phyloP scores from a whole-genome alignment of 768 basidiomycete genomes.

The Mycena filopes region DNA sequence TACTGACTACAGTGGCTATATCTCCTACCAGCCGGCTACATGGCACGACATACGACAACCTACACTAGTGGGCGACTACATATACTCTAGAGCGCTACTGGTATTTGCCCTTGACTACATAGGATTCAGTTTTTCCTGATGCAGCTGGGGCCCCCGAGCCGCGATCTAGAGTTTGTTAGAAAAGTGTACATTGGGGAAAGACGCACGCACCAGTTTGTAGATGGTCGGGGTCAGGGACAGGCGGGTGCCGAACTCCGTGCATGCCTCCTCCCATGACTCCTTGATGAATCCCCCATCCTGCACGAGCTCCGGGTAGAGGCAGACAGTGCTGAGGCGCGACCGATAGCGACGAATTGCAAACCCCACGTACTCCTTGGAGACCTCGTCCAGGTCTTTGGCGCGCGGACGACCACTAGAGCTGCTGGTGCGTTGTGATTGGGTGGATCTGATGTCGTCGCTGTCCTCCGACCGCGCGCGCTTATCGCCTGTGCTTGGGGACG shows the following conservation, averaged over 20 bases:
- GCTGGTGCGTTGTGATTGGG: neutral
- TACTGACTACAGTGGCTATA: too few relatives aligned
- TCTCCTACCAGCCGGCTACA: too few relatives aligned
- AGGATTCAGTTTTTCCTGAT: too few relatives aligned
- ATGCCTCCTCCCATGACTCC: conserved; percentile 14
- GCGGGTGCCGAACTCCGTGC: neutral
- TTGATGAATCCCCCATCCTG: neutral
- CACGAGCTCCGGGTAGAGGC: conserved; percentile 19
- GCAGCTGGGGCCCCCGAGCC: conserved; percentile 31
- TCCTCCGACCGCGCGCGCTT: neutral
- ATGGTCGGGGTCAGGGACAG: conserved; percentile 7
- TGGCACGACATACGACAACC: too few relatives aligned
- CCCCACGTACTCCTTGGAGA: conserved; percentile 12
- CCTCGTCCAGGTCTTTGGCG: conserved; percentile 28
- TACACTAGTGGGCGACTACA: too few relatives aligned
- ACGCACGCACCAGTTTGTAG: conserved; percentile 26
- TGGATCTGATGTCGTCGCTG: neutral
- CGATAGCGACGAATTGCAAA: conserved; percentile 21
- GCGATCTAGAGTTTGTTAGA: conserved; percentile 26
- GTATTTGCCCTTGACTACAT: too few relatives aligned
- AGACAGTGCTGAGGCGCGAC: neutral
- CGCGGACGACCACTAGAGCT: conserved; percentile 21
- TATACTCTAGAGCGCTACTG: too few relatives aligned
- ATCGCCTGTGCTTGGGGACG: neutral
- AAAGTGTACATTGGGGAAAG: neutral